Evolutionary conservation across 2,329 filamentous ascomycete species (phyloP), one percentile per base, ranked within the genome.

Genomic region (Lachnellula occidentalis): DNA sequence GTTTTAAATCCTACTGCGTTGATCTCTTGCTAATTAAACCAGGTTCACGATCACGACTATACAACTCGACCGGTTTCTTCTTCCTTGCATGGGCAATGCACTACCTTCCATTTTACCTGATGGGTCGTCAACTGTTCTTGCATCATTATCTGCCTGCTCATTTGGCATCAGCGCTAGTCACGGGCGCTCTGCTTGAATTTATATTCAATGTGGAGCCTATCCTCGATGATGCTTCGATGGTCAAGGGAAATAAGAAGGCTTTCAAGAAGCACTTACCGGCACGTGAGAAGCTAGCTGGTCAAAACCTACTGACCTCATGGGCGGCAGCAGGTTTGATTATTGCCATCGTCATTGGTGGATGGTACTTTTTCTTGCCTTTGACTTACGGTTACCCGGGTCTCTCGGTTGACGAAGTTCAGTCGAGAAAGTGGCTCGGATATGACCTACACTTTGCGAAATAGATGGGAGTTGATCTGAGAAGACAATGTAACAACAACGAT

Each of bases 21-120:
- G 12, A 27, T 22, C 8, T 27, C 21, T 31, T 15, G 3, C 36
- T 48, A 45, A 45, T 12, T 34, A 22, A 21, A 22, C 21, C 34
- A 87, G 91, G 91, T 62, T 91, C 94, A 31, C 92, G 94, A 61
- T 92, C 89, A 22, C 91, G 92, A 60, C 81, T 99, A 48, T 99
- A 99, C 76, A 97, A 97, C 79, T 96, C 91, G 52, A 97, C 94
- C 0, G 94, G 94, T 22, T 99, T 99, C 82, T 95, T 99, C 78
- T 97, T 96, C 83, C 82, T 99, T 54, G 90, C 91, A 53, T 99
- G 94, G 94, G 91, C 90, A 14, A 92, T 91, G 2, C 94, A 99
- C 72, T 99, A 96, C 77, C 84, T 96, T 72, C 92, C 92, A 50
- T 99, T 99, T 78, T 99, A 85, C 76, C 83, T 96, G 60, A 99